Percentiles rank a stretch among this genome's conserved stretches.
Evolutionary conservation across 2,329 filamentous ascomycete species (phyloP).

Genomic region (Colletotrichum spinosum): DNA sequence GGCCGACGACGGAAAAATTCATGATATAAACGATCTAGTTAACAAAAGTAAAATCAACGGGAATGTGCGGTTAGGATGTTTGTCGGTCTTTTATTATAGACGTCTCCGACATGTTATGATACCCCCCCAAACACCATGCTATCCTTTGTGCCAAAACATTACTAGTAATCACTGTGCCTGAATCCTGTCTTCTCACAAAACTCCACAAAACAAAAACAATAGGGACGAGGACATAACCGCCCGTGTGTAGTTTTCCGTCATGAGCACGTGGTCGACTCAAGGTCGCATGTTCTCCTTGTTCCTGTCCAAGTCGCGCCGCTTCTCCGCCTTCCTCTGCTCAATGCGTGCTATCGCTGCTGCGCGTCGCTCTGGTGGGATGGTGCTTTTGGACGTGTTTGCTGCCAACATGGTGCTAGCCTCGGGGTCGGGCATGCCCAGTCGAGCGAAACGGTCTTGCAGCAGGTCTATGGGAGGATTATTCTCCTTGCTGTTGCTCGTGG

Average conservation of each 20-base stretch:
- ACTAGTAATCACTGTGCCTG: conserved; percentile 28
- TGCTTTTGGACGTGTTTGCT: conserved; percentile 55
- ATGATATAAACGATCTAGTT: not conserved
- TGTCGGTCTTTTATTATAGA: conserved; percentile 21
- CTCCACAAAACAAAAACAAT: conserved; percentile 22
- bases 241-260: conserved; percentile 2
- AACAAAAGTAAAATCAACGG: conserved; percentile 11
- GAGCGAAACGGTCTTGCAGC: conserved; percentile 57
- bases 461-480: conserved; percentile 57
- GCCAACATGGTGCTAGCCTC: conserved; percentile 47
- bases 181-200: conserved; percentile 28
- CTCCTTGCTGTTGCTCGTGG: conserved; percentile 13
- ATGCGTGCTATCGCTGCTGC: conserved; percentile 67
- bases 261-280: conserved; percentile 36
- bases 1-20: not conserved
- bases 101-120: conserved; percentile 29
- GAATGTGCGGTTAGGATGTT: conserved; percentile 16
- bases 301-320: conserved; percentile 51
- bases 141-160: conserved; percentile 20
- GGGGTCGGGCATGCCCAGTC: conserved; percentile 54
- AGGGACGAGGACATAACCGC: conserved; percentile 28
- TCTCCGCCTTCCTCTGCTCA: conserved; percentile 65
- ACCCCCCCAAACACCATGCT: conserved; percentile 40
- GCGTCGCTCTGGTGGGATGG: conserved; percentile 61
- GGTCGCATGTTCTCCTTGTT: conserved; percentile 66